Evolutionary conservation across 768 basidiomycete species (phyloP), one percentile per base, ranked within the genome.

Genomic region (Russula ochroleuca): DNA sequence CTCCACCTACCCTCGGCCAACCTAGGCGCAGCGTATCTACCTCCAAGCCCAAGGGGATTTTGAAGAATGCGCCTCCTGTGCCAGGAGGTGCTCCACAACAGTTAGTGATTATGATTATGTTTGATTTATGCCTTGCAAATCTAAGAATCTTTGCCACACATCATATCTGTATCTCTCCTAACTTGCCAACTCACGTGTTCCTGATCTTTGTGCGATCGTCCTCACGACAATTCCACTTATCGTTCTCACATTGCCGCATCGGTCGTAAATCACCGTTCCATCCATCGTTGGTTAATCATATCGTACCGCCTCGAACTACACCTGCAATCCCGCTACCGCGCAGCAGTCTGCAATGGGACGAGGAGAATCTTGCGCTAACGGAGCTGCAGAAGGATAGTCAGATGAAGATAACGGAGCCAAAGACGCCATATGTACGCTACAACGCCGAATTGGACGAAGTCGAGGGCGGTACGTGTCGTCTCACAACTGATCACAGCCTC

Each of bases 391-490:
- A 96, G 75, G 94, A 96, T 71, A 94, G 92, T 67, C 78, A 94
- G 72, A 98, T 97, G 94, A 98, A 97, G 84, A 98, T 98, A 71
- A 94, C 92, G 2, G 94, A 98, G 71, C 94, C 94, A 58, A 98
- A 98, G 82, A 98, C 94, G 11, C 94, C 94, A 2, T 98, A 90
- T 75, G 94, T 98, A 59, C 81, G 92, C 68, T 95, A 94, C 75
- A 90, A 94, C 70, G 82, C 91, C 3, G 87, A 89, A 72, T 87
- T 87, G n/a, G 92, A 94, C 73, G 82, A 83, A 59, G 76, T 93
- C 48, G 92, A 94, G 74, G 86, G 89, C 66, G 92, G 94, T 93
- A 64, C 62, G 73, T 71, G 78, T 75, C n/a, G 23, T 61, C 21
- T 21, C 52, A 15, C 43, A 51, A 3, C 60, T 17, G 9, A 8